Conservation (phyloP, 2,329 filamentous ascomycete species). For the Aspergillus quadrilineatus region DNA sequence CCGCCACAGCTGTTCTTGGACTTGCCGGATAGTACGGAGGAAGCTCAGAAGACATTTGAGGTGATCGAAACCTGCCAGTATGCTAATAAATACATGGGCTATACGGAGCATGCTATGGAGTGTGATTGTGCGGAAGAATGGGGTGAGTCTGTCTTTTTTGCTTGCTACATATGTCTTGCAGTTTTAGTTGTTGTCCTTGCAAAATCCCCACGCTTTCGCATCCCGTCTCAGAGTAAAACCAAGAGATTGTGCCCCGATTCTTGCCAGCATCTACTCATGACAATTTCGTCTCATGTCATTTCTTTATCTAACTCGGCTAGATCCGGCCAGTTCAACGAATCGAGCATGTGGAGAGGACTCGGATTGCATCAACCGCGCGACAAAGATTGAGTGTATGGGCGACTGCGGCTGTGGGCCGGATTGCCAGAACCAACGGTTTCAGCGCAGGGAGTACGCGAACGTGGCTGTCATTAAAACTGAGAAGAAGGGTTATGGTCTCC, state of each 20-base stretch:
- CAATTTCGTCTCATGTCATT: neutral
- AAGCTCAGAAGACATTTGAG: slow-evolving; percentile 74
- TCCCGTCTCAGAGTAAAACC: neutral
- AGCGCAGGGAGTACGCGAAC: slow-evolving; percentile 81
- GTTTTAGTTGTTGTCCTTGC: slow-evolving; percentile 2
- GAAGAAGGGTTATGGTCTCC: slow-evolving; percentile 93
- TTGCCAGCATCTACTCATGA: neutral
- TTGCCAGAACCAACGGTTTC: slow-evolving; percentile 94
- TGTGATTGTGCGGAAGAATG: slow-evolving; percentile 95
- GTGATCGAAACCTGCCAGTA: slow-evolving; percentile 85
- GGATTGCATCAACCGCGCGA: slow-evolving; percentile 97
- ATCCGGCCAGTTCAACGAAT: slow-evolving; percentile 59
- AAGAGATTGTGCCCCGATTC: neutral
- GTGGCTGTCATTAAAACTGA: slow-evolving; percentile 97
- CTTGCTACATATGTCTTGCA: slow-evolving; percentile 8
- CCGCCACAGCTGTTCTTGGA: slow-evolving; percentile 69
- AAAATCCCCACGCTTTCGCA: neutral
- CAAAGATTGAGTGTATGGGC: slow-evolving; percentile 91
- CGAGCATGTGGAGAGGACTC: slow-evolving; percentile 91
- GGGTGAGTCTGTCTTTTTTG: slow-evolving; percentile 61
- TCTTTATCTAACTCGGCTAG: slow-evolving; percentile 33
- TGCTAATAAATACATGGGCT: slow-evolving; percentile 85
- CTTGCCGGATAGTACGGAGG: slow-evolving; percentile 73
- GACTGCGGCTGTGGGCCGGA: slow-evolving; percentile 83
- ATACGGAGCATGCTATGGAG: slow-evolving; percentile 88